A percentile compares a stretch with the other conserved stretches of the same genome.
Conservation (phyloP, 495 filamentous ascomycete genomes). For the Trichoderma virens region DNA sequence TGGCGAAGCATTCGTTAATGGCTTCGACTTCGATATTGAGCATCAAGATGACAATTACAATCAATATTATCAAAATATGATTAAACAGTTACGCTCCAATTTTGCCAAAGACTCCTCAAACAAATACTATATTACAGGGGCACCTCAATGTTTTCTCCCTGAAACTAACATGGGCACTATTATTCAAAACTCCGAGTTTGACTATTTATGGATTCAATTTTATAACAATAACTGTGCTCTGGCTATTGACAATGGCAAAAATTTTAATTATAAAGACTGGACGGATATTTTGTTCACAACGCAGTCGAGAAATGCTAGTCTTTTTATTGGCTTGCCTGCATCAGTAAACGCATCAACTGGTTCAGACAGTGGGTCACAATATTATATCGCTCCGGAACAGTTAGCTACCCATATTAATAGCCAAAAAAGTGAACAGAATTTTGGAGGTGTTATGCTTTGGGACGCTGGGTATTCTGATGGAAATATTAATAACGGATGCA, state of each 20-base stretch:
- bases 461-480: conserved; percentile 19
- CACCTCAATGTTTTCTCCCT: conserved; percentile 52
- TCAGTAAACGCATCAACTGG: conserved; percentile 24
- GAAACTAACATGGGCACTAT: conserved; percentile 39
- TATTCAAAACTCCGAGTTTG: conserved; percentile 42
- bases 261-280: conserved; percentile 54
- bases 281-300: conserved; percentile 46
- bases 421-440: conserved; percentile 14
- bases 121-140: conserved; percentile 45
- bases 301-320: conserved; percentile 44
- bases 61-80: conserved; percentile 27
- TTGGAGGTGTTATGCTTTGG: conserved; percentile 26
- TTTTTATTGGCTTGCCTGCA: conserved; percentile 52
- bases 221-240: conserved; percentile 56
- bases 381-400: conserved; percentile 20
- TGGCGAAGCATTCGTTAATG: conserved; percentile 31
- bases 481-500: conserved; percentile 13
- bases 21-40: conserved; percentile 59
- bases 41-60: conserved; percentile 17
- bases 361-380: conserved; percentile 1
- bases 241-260: conserved; percentile 37
- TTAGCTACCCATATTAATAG: conserved; percentile 14
- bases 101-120: conserved; percentile 28
- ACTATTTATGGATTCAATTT: conserved; percentile 57
- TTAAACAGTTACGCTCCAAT: conserved; percentile 41